These are phyloP conservation scores for Talaromyces sp. DNA, from an alignment of 2,329 filamentous ascomycete species.

Conservation along the genomic window DNA sequence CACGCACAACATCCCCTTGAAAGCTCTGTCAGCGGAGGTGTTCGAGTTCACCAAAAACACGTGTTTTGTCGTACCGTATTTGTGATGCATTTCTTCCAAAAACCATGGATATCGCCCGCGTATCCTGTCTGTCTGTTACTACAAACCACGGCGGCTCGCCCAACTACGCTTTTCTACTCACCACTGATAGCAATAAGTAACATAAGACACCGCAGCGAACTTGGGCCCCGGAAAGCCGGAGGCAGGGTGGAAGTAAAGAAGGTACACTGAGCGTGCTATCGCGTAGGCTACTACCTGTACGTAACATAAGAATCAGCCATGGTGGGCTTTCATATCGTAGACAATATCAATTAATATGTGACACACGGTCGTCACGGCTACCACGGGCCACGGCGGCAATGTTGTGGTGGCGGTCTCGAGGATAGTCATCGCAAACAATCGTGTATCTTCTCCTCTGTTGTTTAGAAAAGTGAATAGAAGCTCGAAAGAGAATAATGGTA, in stretches of 20 bases:
- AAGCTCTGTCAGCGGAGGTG: neutral
- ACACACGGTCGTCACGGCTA: neutral
- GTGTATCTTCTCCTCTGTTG: too few relatives aligned
- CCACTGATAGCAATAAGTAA: constrained; percentile 3
- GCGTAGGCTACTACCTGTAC: neutral
- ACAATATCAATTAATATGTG: neutral
- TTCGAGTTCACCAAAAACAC: neutral
- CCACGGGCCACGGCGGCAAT: neutral
- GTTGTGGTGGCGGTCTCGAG: too few relatives aligned
- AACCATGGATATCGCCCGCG: constrained; percentile 1
- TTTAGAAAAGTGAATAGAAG: too few relatives aligned
- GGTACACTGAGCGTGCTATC: neutral
- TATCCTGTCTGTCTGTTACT: neutral
- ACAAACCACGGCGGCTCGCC: neutral
- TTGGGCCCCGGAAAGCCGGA: constrained; percentile 1
- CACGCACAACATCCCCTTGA: constrained; percentile 22
- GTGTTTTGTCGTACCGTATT: constrained; percentile 1
- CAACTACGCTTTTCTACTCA: neutral
- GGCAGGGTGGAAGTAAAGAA: constrained; percentile 1
- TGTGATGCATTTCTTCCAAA: neutral
- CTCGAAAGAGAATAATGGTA: too few relatives aligned
- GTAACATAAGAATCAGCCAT: neutral
- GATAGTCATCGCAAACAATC: too few relatives aligned
- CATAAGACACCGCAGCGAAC: neutral
- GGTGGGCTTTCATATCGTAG: neutral